phyloP scores from a whole-genome alignment of 2,329 filamentous ascomycete genomes.

The Monosporascus sp. region DNA sequence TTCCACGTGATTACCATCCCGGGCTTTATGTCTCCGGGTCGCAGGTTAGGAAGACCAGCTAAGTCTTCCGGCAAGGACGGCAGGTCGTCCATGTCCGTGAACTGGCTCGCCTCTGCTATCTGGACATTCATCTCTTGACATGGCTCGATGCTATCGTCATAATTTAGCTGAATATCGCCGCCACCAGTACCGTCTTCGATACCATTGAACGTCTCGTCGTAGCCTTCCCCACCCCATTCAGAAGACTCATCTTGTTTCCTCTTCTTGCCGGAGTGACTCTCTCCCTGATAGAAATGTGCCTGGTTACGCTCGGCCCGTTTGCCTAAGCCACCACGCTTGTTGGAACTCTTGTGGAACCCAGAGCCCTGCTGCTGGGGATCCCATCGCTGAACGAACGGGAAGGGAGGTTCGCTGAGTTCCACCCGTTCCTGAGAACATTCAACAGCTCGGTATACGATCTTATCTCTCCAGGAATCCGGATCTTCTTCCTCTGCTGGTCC shows the following conservation, averaged over 20 bases:
- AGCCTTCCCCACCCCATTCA: slow-evolving; percentile 18
- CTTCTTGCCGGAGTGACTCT: slow-evolving; percentile 37
- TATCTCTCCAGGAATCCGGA: slow-evolving; percentile 65
- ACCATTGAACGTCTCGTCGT: slow-evolving; percentile 33
- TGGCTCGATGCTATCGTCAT: slow-evolving; percentile 30
- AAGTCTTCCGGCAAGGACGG: slow-evolving; percentile 56
- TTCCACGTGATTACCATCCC: slow-evolving; percentile 69
- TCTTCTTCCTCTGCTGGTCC: slow-evolving; percentile 39
- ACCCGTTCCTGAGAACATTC: slow-evolving; percentile 74
- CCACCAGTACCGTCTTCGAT: slow-evolving; percentile 16
- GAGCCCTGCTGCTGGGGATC: slow-evolving; percentile 62
- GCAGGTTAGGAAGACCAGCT: slow-evolving; percentile 45
- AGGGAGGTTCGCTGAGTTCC: slow-evolving; percentile 70
- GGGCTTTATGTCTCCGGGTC: slow-evolving; percentile 39
- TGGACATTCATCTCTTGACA: slow-evolving; percentile 19
- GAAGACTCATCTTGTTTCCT: slow-evolving; percentile 41
- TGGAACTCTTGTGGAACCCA: slow-evolving; percentile 33
- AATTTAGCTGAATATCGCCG: slow-evolving; percentile 35
- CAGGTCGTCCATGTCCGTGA: slow-evolving; percentile 53
- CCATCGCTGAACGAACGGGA: slow-evolving; percentile 88
- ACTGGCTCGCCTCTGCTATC: slow-evolving; percentile 35
- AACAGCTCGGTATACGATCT: slow-evolving; percentile 70
- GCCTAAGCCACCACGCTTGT: slow-evolving; percentile 38
- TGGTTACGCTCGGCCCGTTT: slow-evolving; percentile 44
- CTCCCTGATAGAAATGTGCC: slow-evolving; percentile 35